phyloP scores from a whole-genome alignment of 106 monocot genomes.

The Dendrobium officinale region DNA sequence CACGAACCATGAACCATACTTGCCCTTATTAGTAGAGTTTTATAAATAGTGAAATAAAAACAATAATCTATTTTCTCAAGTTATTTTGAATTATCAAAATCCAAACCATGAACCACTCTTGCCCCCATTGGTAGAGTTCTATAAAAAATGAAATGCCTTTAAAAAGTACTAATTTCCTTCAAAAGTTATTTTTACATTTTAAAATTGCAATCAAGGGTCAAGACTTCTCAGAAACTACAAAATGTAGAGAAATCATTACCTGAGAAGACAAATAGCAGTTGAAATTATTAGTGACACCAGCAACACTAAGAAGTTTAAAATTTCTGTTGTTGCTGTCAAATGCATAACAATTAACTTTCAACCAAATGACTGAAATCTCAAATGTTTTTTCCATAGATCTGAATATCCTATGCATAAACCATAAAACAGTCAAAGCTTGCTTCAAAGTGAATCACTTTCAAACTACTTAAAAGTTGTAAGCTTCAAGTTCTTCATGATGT shows the following conservation, averaged over 20 bases:
- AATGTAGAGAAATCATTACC: background rate
- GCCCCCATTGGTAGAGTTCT: background rate
- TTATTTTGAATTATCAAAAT: background rate
- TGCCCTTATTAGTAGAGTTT: background rate
- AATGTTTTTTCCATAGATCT: no score
- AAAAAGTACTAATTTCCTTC: background rate
- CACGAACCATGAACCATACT: background rate
- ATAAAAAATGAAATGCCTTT: background rate
- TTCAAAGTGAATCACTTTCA: no score
- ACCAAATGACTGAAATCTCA: background rate
- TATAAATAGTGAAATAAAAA: background rate
- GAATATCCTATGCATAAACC: no score
- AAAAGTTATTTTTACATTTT: background rate
- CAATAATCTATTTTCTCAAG: background rate
- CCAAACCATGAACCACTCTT: background rate
- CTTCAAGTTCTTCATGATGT: no score
- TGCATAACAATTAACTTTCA: background rate
- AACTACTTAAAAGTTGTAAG: no score
- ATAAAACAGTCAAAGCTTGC: no score
- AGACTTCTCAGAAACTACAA: background rate
- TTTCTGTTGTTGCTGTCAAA: background rate
- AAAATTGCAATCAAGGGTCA: background rate
- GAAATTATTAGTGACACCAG: background rate
- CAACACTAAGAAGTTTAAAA: background rate
- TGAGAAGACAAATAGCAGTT: background rate